These are phyloP conservation scores for Lasiosphaeris hirsuta DNA, from an alignment of 495 filamentous ascomycete species.

Conservation along the genomic window DNA sequence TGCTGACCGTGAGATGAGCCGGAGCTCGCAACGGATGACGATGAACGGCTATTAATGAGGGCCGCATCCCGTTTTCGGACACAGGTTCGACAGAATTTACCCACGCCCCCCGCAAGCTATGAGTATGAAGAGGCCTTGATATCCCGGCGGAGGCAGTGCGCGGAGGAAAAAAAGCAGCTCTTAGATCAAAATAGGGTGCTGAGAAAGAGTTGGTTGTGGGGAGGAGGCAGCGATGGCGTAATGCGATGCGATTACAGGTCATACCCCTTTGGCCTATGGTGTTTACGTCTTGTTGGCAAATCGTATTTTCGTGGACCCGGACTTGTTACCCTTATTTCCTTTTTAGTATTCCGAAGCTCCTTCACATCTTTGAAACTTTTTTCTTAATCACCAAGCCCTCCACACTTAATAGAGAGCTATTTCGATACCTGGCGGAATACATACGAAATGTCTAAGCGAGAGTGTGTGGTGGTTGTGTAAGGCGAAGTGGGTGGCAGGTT, in stretches of 20 bases:
- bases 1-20: slow-evolving; percentile 92
- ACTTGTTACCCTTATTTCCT: slow-evolving; percentile 31
- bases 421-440: slow-evolving; percentile 46
- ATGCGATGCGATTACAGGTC: slow-evolving; percentile 24
- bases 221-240: slow-evolving; percentile 21
- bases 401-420: slow-evolving; percentile 44
- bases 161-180: slow-evolving; percentile 13
- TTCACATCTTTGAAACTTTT: slow-evolving; percentile 27
- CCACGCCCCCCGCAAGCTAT: slow-evolving; percentile 7
- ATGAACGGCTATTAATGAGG: slow-evolving; percentile 88
- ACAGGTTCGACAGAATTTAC: slow-evolving; percentile 7
- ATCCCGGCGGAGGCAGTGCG: slow-evolving; percentile 21
- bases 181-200: not conserved
- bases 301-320: slow-evolving; percentile 28
- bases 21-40: slow-evolving; percentile 90
- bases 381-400: slow-evolving; percentile 38
- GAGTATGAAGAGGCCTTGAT: slow-evolving; percentile 17
- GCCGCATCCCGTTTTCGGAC: not conserved
- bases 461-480: too few species aligned
- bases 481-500: too few species aligned
- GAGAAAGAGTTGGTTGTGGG: slow-evolving; percentile 13
- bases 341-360: slow-evolving; percentile 34
- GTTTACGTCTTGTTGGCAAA: slow-evolving; percentile 31
- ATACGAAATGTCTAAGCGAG: slow-evolving; percentile 24
- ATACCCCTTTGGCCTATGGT: slow-evolving; percentile 30